Evolutionary conservation across 2,329 filamentous ascomycete species (phyloP).

Genomic region (Mycosphaerella sp.): DNA sequence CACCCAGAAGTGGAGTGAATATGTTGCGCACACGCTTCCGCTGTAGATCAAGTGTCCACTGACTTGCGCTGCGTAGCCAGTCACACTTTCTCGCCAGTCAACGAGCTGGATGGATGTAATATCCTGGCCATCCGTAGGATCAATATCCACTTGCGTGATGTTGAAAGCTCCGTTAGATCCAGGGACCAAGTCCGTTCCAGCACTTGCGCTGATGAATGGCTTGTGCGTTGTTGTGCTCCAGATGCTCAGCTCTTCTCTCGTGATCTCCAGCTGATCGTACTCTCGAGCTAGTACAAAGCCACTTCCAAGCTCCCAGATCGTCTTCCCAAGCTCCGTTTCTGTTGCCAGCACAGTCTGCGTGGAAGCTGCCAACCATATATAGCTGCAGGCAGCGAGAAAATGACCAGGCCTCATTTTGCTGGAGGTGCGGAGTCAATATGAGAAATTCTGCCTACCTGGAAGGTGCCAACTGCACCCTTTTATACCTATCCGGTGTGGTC

Average conservation of each 20-base stretch:
- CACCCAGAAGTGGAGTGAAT: conserved; percentile 24
- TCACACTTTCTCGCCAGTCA: conserved; percentile 12
- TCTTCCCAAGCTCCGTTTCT: not conserved
- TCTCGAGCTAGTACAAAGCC: conserved; percentile 12
- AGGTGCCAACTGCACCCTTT: not conserved
- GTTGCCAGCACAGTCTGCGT: conserved; percentile 11
- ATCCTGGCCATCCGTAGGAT: conserved; percentile 23
- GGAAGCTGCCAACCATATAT: conserved; percentile 13
- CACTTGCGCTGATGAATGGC: conserved; percentile 27
- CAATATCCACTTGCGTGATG: conserved; percentile 23
- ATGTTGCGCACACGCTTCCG: conserved; percentile 17
- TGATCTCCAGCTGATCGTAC: conserved; percentile 16
- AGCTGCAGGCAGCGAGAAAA: conserved; percentile 9
- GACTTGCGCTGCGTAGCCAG: conserved; percentile 20
- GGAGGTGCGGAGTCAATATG: not conserved
- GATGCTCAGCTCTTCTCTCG: conserved; percentile 13
- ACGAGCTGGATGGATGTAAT: conserved; percentile 18
- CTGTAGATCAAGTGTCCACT: conserved; percentile 21
- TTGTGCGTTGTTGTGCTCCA: conserved; percentile 19
- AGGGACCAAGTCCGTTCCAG: conserved; percentile 22
- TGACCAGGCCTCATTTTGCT: conserved; percentile 3
- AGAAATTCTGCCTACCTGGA: not conserved
- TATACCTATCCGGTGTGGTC: not conserved
- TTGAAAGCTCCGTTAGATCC: conserved; percentile 26
- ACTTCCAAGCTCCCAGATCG: conserved; percentile 12